Evolutionary conservation across 1,139 yeast genomes (phyloP), one percentile per base, ranked within the genome.

Genomic region (Nematodospora anomalae): DNA sequence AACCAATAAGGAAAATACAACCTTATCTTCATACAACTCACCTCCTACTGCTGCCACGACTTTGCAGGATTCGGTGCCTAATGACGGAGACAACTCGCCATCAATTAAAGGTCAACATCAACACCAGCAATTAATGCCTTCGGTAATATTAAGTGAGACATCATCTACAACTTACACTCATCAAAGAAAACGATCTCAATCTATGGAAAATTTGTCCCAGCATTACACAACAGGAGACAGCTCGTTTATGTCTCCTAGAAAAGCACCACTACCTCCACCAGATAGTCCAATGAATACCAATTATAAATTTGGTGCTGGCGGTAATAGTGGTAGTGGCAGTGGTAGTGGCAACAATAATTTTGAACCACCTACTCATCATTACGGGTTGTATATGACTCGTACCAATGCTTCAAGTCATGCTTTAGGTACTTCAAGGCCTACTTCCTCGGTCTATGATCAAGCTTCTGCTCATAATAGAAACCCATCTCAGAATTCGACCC

Each of bases 221-320:
- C 38, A 35, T 8, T 29, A 33, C 20, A 16, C 29, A 7, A 23
- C 32, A 16, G 26, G 21, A 25, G 35, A 41, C 13, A 40, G 32
- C n/a, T 26, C 45, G 7, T 43, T 80, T 50, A 55, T 67, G 22
- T 79, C 86, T 0, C 87, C 86, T 16, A 66, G 86, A 55, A 76
- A 66, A 49, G 83, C 85, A 0, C 86, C 86, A 1, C 69, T 40
- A 27, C 46, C 46, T 23, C 49, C 47, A 18, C 34, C 45, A 11
- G 37, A 35, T 10, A 49, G 62, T 36, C 61, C 65, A 3, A 37
- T 56, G 38, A 52, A 53, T 40, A 46, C 47, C 9, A 38, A 32
- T 23, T 61, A 44, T 42, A 53, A 52, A 37, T 62, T 61, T 43
- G 67, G 65, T 4, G 59, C 50, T 9, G 47, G 50, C 7, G 44